Conservation (phyloP, 345 rosid species). For the Boechera stricta region DNA sequence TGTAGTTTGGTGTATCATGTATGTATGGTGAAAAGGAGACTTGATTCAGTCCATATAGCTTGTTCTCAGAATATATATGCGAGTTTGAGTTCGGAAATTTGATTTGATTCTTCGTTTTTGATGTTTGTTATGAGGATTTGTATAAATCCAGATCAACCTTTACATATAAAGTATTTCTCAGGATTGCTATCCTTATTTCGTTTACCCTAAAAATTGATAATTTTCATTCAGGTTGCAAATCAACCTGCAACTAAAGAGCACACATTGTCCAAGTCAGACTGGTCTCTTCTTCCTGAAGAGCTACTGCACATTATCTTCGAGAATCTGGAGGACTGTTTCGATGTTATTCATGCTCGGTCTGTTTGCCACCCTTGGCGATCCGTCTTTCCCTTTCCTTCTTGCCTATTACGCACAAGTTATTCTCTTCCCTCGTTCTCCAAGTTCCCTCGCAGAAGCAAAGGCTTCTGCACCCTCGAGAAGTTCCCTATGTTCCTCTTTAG, state of each 20-base stretch:
- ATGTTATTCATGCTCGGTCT: neutral
- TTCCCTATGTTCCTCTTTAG: neutral
- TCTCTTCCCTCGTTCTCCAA: neutral
- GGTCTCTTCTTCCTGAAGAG: neutral
- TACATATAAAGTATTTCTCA: too few species aligned
- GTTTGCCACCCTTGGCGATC: slow-evolving; percentile 7
- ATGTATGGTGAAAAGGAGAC: too few species aligned
- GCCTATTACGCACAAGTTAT: neutral
- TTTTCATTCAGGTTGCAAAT: neutral
- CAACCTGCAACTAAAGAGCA: neutral
- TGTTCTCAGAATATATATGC: too few species aligned
- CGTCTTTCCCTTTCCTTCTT: neutral
- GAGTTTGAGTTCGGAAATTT: neutral
- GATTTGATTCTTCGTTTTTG: neutral
- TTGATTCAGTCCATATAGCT: too few species aligned
- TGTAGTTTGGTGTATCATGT: too few species aligned
- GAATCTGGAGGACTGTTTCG: neutral
- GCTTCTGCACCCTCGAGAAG: neutral
- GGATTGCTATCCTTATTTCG: too few species aligned
- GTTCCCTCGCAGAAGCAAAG: neutral
- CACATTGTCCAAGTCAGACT: neutral
- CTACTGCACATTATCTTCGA: neutral
- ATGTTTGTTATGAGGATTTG: neutral
- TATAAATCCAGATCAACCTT: too few species aligned
- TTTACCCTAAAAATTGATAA: too few species aligned